Conservation (phyloP, 768 basidiomycete species). For the Holtermanniella nyarrowii region DNA sequence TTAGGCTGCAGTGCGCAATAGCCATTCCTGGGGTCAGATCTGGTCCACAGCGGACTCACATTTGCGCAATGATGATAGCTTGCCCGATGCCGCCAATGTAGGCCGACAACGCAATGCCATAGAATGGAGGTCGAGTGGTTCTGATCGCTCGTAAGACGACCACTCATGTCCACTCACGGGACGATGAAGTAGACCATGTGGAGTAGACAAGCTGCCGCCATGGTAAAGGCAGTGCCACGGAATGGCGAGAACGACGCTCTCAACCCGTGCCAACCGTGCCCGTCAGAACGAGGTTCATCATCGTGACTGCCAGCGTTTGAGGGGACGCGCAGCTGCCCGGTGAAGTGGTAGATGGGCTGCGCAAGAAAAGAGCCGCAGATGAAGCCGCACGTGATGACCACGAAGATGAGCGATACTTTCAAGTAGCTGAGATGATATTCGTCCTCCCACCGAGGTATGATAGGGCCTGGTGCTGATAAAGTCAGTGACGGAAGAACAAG, state of each 20-base stretch:
- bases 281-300: too few species aligned
- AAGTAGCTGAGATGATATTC: neutral
- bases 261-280: too few species aligned
- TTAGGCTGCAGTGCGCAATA: neutral
- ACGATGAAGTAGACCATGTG: neutral
- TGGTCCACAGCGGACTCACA: neutral
- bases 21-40: neutral
- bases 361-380: neutral
- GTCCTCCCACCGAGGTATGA: neutral
- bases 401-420: neutral
- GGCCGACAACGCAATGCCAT: neutral
- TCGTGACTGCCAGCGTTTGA: too few species aligned
- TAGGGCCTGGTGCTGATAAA: neutral
- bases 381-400: neutral
- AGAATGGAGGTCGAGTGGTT: neutral
- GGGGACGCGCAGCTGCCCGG: too few species aligned
- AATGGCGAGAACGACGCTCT: too few species aligned
- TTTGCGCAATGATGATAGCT: neutral
- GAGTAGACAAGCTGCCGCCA: neutral
- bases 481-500: neutral
- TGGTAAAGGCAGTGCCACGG: neutral
- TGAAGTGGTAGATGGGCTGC: neutral
- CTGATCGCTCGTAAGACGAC: neutral
- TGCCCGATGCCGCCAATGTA: neutral
- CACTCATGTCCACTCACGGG: neutral